Evolutionary conservation across 768 basidiomycete genomes (phyloP).

Genomic region (Boletus rubroflammeus): DNA sequence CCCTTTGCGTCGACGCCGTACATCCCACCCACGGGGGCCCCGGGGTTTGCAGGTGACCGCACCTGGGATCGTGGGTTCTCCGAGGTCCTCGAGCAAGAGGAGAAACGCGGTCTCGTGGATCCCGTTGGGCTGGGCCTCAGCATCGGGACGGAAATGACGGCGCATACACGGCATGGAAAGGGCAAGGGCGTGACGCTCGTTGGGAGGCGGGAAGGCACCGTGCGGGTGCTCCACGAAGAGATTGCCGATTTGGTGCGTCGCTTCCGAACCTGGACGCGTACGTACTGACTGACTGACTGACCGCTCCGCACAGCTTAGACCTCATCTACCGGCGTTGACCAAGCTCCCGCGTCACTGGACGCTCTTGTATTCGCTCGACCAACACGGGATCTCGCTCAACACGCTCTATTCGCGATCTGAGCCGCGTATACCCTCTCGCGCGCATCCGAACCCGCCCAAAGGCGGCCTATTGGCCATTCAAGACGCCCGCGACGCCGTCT

Average conservation of each 20-base stretch:
- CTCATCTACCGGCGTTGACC: constrained; percentile 67
- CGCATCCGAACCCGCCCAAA: constrained; percentile 27
- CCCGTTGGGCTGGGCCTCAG: constrained; percentile 43
- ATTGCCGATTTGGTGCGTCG: constrained; percentile 61
- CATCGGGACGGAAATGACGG: constrained; percentile 23
- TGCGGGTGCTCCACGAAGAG: constrained; percentile 44
- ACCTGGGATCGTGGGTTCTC: constrained; percentile 69
- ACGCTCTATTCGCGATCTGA: constrained; percentile 77
- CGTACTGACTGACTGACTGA: too few species aligned
- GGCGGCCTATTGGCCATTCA: constrained; percentile 61
- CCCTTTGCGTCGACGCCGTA: constrained; percentile 49
- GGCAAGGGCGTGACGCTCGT: constrained; percentile 45
- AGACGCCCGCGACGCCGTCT: constrained; percentile 60
- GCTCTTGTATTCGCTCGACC: constrained; percentile 86
- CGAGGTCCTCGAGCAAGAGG: constrained; percentile 43
- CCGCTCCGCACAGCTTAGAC: constrained; percentile 50
- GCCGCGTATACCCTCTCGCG: constrained; percentile 26
- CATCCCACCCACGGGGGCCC: constrained; percentile 61
- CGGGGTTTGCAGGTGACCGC: constrained; percentile 67
- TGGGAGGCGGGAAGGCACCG: constrained; percentile 56
- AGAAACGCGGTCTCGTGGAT: constrained; percentile 36
- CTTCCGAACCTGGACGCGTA: not conserved
- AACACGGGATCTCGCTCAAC: constrained; percentile 89
- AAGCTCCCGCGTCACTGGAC: constrained; percentile 72
- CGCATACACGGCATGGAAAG: constrained; percentile 25